phyloP scores from a whole-genome alignment of 1,139 yeast species.

The Eremothecium coryli region DNA sequence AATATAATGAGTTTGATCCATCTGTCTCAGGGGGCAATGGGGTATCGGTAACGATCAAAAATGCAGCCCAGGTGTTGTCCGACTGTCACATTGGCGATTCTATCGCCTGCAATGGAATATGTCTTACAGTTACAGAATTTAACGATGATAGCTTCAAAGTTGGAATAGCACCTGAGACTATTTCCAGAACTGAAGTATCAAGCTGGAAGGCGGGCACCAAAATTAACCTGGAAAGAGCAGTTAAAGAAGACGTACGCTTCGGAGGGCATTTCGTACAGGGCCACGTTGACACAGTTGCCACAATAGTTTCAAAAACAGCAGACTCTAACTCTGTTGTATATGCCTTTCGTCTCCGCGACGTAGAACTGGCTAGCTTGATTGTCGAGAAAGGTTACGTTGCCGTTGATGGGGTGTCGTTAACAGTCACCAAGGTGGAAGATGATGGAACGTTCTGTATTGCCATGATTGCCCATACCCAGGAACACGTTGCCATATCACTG shows the following conservation, averaged over 20 bases:
- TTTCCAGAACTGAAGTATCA: slow-evolving; percentile 72
- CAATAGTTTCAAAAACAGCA: slow-evolving; percentile 41
- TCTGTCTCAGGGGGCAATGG: slow-evolving; percentile 69
- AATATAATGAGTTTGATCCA: slow-evolving; percentile 38
- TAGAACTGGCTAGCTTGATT: slow-evolving; percentile 55
- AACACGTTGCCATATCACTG: slow-evolving; percentile 61
- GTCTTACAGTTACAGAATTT: slow-evolving; percentile 90
- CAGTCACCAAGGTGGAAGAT: slow-evolving; percentile 64
- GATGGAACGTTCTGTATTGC: slow-evolving; percentile 64
- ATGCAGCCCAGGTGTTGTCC: slow-evolving; percentile 52
- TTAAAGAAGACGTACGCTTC: slow-evolving; percentile 64
- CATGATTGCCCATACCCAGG: slow-evolving; percentile 89
- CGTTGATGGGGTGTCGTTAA: slow-evolving; percentile 88
- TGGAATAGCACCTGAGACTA: slow-evolving; percentile 89
- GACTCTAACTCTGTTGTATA: slow-evolving; percentile 78
- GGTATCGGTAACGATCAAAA: slow-evolving; percentile 56
- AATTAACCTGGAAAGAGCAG: slow-evolving; percentile 89
- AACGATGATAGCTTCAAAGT: slow-evolving; percentile 56
- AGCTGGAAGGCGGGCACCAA: slow-evolving; percentile 39
- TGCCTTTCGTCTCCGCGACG: slow-evolving; percentile 65
- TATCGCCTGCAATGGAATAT: slow-evolving; percentile 78
- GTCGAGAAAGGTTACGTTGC: slow-evolving; percentile 92
- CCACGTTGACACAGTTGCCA: slow-evolving; percentile 86
- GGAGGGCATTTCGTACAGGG: slow-evolving; percentile 99
- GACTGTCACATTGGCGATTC: slow-evolving; percentile 93